Base-by-base conservation (phyloP, 1,284 basidiomycete genomes). In the Cryptococcus sp. region DNA sequence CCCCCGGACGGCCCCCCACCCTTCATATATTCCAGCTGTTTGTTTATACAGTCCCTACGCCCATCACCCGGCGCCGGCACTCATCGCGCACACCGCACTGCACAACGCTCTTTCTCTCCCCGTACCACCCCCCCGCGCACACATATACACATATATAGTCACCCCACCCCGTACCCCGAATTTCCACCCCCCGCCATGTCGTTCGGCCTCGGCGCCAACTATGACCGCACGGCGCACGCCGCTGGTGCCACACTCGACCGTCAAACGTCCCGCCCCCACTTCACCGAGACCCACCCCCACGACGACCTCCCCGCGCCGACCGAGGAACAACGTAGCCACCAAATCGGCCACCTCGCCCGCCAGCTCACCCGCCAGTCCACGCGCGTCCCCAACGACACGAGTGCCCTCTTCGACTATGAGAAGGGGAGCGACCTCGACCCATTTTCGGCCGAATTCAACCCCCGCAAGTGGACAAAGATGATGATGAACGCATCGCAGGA, bases 401-500 rank as follows among this genome's bases (percentile, higher is more conserved):
- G 52, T 21, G 60, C 65, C 52, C 51, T 69, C 4, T 70, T 75
- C 58, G 59, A 74, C 18, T 69, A 72, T 47, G 57, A 69, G 43
- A 53, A 69, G 18, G 76, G 71, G 21, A 69, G 69, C 21, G 69
- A 71, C 16, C 69, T 80, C 50, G 78, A 81, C 63, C 80, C 80
- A 3, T 72, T 68, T 57, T 77, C 75, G 0, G 61, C 65, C 9
- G 72, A 73, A 56, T 82, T 82, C 53, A 64, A 78, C 57, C 70
- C 77, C 4, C 68, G 68, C 35, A 72, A 66, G 39, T 82, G 79
- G 77, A 71, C 76, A n/a, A 71, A 73, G 42, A 55, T 64, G 3
- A 57, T 79, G 20, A 48, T 39, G 35, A 36, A 20, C 35, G 33
- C 49, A 57, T 71, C 44, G 50, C 64, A 67, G 0, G 71, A 75